phyloP scores from a whole-genome alignment of 2,329 filamentous ascomycete genomes.

The Camillea tinctor region DNA sequence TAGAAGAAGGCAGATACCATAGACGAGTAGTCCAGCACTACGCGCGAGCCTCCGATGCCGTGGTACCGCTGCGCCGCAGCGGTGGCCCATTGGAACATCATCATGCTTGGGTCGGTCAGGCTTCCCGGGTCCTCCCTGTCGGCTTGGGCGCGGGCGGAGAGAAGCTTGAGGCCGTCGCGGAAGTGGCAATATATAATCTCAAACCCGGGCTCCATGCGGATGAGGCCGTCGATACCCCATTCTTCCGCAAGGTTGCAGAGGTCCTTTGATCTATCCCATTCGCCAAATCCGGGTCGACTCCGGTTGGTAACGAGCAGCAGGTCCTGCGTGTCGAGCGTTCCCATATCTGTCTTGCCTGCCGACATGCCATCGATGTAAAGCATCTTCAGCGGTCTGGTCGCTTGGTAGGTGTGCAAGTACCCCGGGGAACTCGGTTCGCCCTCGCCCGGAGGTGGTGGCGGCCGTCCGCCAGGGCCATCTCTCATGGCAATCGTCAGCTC shows the following conservation, averaged over 20 bases:
- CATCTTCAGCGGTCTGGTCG: conserved; percentile 55
- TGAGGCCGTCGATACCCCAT: conserved; percentile 3
- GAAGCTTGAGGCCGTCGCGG: conserved; percentile 37
- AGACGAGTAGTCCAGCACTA: conserved; percentile 47
- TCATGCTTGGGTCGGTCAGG: conserved; percentile 3
- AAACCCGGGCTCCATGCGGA: conserved; percentile 7
- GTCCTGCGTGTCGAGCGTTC: conserved; percentile 69
- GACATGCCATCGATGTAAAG: conserved; percentile 71
- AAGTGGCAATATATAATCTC: conserved; percentile 39
- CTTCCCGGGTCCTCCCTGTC: conserved; percentile 20
- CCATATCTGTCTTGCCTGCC: conserved; percentile 63
- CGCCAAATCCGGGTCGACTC: conserved; percentile 34
- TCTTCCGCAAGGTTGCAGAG: conserved; percentile 3
- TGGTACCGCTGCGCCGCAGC: conserved; percentile 45
- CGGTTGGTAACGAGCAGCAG: conserved; percentile 50
- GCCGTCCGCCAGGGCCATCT: conserved; percentile 2
- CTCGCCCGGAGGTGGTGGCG: conserved; percentile 8
- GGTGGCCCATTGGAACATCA: conserved; percentile 39
- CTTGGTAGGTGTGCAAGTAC: conserved; percentile 66
- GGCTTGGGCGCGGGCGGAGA: conserved; percentile 34
- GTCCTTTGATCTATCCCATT: conserved; percentile 52
- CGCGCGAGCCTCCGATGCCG: conserved; percentile 42
- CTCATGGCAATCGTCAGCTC: not conserved
- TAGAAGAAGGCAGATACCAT: conserved; percentile 54
- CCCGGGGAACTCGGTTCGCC: conserved; percentile 39